Percentiles rank a stretch among this genome's conserved stretches.
Conservation (phyloP, 2,329 filamentous ascomycete species). For the Lecanicillium sp. region DNA sequence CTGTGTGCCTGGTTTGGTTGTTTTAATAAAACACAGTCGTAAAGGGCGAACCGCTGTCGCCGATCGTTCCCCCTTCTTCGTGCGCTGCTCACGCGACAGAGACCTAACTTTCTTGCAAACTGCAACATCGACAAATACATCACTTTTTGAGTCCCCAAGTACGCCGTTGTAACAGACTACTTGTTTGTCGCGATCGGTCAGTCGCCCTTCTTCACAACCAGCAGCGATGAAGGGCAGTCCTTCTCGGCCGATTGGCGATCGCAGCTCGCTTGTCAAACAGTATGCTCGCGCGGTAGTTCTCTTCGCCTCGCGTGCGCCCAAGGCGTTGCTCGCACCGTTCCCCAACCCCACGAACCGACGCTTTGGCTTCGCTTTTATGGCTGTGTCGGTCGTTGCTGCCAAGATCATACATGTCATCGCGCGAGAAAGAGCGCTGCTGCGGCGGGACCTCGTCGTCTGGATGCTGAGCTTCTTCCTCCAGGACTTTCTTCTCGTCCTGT, state of each 20-base stretch:
- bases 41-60: too few species aligned
- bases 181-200: too few species aligned
- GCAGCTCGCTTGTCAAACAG: neutral
- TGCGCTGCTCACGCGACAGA: constrained; percentile 12
- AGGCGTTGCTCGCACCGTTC: neutral
- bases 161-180: neutral
- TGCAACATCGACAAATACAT: too few species aligned
- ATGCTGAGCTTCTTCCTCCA: constrained; percentile 11
- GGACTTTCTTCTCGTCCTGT: constrained; percentile 10
- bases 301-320: constrained; percentile 5
- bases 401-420: constrained; percentile 11
- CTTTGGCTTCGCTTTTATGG: constrained; percentile 12
- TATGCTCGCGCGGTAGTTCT: neutral
- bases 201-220: neutral
- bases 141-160: too few species aligned
- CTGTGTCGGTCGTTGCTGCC: constrained; percentile 11
- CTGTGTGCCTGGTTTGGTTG: too few species aligned
- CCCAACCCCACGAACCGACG: constrained; percentile 4
- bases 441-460: constrained; percentile 11
- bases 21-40: too few species aligned
- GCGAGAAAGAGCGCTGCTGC: constrained; percentile 3
- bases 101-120: too few species aligned
- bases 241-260: constrained; percentile 2
- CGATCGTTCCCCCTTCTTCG: neutral
- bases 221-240: constrained; percentile 6